These are phyloP conservation scores for Ambrosiella beaveri DNA, from an alignment of 2,329 filamentous ascomycete species.

Conservation along the genomic window DNA sequence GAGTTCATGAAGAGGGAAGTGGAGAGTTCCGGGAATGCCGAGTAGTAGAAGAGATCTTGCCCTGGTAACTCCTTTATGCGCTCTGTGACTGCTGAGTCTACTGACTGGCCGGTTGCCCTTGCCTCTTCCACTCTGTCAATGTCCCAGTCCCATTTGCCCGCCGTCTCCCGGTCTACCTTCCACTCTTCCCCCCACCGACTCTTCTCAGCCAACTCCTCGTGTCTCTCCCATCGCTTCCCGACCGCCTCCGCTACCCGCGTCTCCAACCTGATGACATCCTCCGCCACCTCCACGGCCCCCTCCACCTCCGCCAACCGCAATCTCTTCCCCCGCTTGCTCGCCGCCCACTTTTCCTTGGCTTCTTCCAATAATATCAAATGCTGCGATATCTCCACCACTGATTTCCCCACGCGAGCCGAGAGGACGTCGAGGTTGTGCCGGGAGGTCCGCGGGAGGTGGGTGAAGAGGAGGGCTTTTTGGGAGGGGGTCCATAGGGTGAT, in stretches of 20 bases:
- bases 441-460: slow-evolving; percentile 45
- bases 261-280: slow-evolving; percentile 45
- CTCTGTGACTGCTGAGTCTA: slow-evolving; percentile 12
- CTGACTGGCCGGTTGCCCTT: not conserved
- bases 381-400: slow-evolving; percentile 52
- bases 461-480: slow-evolving; percentile 59
- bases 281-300: slow-evolving; percentile 49
- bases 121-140: not conserved
- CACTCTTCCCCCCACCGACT: slow-evolving; percentile 45
- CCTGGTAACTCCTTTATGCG: slow-evolving; percentile 25
- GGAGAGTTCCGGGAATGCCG: slow-evolving; percentile 46
- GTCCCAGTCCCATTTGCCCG: slow-evolving; percentile 17
- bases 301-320: slow-evolving; percentile 32
- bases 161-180: slow-evolving; percentile 37
- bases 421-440: slow-evolving; percentile 45
- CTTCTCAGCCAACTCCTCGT: slow-evolving; percentile 43
- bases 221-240: slow-evolving; percentile 42
- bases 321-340: slow-evolving; percentile 59
- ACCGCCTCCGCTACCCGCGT: slow-evolving; percentile 53
- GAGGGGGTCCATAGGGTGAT: slow-evolving; percentile 48
- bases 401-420: slow-evolving; percentile 49
- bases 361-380: slow-evolving; percentile 47
- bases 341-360: slow-evolving; percentile 39
- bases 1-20: slow-evolving; percentile 61
- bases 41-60: slow-evolving; percentile 38